Percentiles rank a stretch among this genome's conserved stretches.
Evolutionary conservation across 768 basidiomycete species (phyloP).

Genomic region (Tulasnella sp.): DNA sequence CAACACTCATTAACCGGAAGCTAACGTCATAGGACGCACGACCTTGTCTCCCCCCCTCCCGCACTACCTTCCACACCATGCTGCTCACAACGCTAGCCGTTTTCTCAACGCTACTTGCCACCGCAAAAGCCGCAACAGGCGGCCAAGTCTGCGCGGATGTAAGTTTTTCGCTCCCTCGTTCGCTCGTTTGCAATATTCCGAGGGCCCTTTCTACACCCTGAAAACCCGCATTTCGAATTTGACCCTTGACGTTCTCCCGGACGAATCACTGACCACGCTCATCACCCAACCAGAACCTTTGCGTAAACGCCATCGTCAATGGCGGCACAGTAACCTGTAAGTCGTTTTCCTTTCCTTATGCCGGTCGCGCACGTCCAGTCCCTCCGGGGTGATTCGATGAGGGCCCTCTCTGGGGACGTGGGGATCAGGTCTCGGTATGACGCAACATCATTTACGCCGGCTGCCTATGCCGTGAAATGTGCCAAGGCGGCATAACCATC

Average conservation of each 20-base stretch:
- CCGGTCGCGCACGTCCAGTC: background rate
- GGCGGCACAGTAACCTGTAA: background rate
- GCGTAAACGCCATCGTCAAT: background rate
- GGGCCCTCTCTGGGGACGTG: background rate
- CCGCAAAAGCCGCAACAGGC: background rate
- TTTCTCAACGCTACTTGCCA: background rate
- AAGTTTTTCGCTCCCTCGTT: background rate
- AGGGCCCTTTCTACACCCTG: background rate
- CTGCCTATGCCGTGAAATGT: background rate
- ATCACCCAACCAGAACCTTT: background rate
- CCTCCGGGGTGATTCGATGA: background rate
- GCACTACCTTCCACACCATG: background rate
- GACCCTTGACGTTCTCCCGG: background rate
- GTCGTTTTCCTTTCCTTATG: background rate
- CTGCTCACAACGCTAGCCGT: background rate
- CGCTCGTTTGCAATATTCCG: background rate
- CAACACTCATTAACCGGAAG: background rate
- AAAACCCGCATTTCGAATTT: background rate
- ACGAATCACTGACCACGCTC: background rate
- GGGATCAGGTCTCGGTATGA: background rate
- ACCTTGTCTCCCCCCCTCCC: background rate
- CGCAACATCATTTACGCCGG: background rate
- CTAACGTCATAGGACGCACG: background rate
- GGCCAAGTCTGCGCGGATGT: constrained; percentile 5
- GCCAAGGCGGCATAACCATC: background rate